These are phyloP conservation scores for Candida ipomoeae DNA, from an alignment of 805 yeast genomes.

Conservation along the genomic window DNA sequence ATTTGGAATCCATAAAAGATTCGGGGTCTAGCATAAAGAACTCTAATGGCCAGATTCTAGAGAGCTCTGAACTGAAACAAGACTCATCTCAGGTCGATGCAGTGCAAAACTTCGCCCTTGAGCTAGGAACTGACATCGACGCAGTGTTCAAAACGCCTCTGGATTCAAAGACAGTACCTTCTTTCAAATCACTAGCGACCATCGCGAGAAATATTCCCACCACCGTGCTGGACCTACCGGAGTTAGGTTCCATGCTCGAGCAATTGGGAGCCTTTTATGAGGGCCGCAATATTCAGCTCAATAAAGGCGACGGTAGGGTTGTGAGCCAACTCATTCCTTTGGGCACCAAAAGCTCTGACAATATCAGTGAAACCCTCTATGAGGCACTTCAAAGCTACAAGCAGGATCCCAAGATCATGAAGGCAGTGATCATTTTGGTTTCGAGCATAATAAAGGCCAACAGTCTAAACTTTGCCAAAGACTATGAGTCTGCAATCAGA, in stretches of 20 bases:
- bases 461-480: not conserved
- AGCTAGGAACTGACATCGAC: slow-evolving; percentile 22
- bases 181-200: slow-evolving; percentile 14
- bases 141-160: not conserved
- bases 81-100: slow-evolving; percentile 7
- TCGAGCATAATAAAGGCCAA: slow-evolving; percentile 9
- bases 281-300: slow-evolving; percentile 7
- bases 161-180: not conserved
- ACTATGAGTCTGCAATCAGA: slow-evolving; percentile 4
- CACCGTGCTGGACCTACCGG: slow-evolving; percentile 22
- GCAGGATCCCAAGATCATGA: not conserved
- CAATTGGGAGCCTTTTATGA: slow-evolving; percentile 20
- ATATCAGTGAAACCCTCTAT: slow-evolving; percentile 1
- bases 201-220: slow-evolving; percentile 21
- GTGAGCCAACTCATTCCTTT: not conserved
- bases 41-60: not conserved
- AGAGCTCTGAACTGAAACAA: not conserved
- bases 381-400: slow-evolving; percentile 1
- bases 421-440: slow-evolving; percentile 10
- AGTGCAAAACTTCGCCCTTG: slow-evolving; percentile 28
- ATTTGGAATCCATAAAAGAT: too few relatives aligned
- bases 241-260: slow-evolving; percentile 37
- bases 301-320: slow-evolving; percentile 1
- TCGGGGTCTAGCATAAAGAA: not conserved
- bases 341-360: not conserved